phyloP scores from a whole-genome alignment of 1,139 yeast species.

The Hemisphaericaspora xylofermentans region DNA sequence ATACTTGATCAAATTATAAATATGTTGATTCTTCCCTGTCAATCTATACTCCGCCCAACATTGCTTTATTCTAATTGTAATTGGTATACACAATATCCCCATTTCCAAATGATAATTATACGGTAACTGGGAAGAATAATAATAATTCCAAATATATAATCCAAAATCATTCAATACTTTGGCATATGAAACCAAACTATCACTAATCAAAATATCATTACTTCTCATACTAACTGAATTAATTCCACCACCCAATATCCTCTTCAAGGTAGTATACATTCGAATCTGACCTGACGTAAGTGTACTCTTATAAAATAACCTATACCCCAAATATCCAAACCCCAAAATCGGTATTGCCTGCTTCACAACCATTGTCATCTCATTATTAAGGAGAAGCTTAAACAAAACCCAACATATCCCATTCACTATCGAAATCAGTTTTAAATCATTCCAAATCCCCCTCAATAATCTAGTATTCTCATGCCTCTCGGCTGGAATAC shows the following conservation, averaged over 20 bases:
- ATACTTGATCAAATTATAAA: slow-evolving; percentile 75
- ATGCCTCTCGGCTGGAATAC: slow-evolving; percentile 27
- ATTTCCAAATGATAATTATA: slow-evolving; percentile 46
- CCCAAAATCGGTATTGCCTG: slow-evolving; percentile 20
- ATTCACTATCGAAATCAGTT: slow-evolving; percentile 21
- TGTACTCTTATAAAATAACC: slow-evolving; percentile 18
- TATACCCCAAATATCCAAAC: slow-evolving; percentile 17
- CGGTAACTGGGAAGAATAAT: slow-evolving; percentile 23
- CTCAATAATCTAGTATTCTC: slow-evolving; percentile 33
- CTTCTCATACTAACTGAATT: slow-evolving; percentile 58
- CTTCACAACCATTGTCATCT: slow-evolving; percentile 13
- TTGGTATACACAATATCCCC: slow-evolving; percentile 58
- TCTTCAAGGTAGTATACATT: slow-evolving; percentile 45
- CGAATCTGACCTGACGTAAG: slow-evolving; percentile 40
- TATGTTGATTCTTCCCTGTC: slow-evolving; percentile 52
- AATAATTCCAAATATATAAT: slow-evolving; percentile 39
- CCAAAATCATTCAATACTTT: slow-evolving; percentile 73
- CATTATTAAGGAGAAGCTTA: slow-evolving; percentile 20
- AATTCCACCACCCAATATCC: slow-evolving; percentile 58
- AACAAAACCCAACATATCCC: slow-evolving; percentile 23
- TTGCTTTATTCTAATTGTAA: slow-evolving; percentile 71
- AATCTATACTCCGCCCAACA: slow-evolving; percentile 67
- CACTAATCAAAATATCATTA: slow-evolving; percentile 78
- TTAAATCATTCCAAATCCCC: slow-evolving; percentile 36
- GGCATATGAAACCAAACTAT: slow-evolving; percentile 76